phyloP scores from a whole-genome alignment of 23 red algal genomes.

The Porphyridium purpureum region DNA sequence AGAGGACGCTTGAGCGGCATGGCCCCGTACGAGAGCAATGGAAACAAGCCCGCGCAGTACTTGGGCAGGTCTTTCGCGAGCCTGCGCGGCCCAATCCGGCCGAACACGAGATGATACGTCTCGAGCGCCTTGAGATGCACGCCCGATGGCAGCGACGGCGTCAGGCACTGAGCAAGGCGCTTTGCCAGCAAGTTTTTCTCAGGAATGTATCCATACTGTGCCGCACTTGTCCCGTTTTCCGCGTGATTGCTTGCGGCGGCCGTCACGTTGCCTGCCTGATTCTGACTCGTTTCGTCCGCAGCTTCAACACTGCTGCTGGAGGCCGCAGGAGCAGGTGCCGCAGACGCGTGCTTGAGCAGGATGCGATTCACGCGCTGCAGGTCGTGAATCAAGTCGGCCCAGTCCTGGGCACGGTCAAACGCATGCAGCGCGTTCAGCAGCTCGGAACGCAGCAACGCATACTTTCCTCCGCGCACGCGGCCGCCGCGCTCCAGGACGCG shows the following conservation, averaged over 20 bases:
- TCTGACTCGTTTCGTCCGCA: too few relatives aligned
- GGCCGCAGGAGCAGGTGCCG: slow-evolving; percentile 3
- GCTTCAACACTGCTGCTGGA: too few relatives aligned
- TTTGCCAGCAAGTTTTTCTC: slow-evolving; percentile 69
- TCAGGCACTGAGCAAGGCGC: slow-evolving; percentile 72
- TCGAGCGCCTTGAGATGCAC: slow-evolving; percentile 87
- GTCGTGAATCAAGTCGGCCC: slow-evolving; percentile 79
- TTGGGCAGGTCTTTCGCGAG: slow-evolving; percentile 41
- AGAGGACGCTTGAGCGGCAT: slow-evolving; percentile 51
- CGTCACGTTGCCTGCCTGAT: too few relatives aligned
- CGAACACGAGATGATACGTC: slow-evolving; percentile 60
- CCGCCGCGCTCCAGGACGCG: too few relatives aligned
- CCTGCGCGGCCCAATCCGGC: slow-evolving; percentile 32
- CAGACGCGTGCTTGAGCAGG: slow-evolving; percentile 30
- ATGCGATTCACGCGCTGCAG: slow-evolving; percentile 54
- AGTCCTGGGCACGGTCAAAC: slow-evolving; percentile 88
- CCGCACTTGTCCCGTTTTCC: too few relatives aligned
- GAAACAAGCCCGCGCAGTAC: slow-evolving; percentile 72
- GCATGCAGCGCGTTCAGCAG: slow-evolving; percentile 49
- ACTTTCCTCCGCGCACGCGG: slow-evolving; percentile 2
- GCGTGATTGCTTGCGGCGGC: too few relatives aligned
- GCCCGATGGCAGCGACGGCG: slow-evolving; percentile 41
- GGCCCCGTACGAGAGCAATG: slow-evolving; percentile 51
- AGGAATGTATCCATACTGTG: too few relatives aligned
- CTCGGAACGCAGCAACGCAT: slow-evolving; percentile 68